Conservation (phyloP, 805 yeast genomes). For the Candida quercuum region DNA sequence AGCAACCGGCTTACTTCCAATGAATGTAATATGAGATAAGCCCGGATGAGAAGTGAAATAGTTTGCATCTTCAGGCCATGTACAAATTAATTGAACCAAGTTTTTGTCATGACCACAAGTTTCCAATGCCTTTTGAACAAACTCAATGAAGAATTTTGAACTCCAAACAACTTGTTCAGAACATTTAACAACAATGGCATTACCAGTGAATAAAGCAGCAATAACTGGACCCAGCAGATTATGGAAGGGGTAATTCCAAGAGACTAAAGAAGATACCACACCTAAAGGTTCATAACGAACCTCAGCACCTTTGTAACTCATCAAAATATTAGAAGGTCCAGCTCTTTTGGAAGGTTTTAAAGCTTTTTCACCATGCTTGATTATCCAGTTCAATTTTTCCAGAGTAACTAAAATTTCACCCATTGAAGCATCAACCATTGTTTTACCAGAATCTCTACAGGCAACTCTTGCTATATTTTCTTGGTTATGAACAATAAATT, state of each 20-base stretch:
- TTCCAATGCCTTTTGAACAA: slow-evolving; percentile 67
- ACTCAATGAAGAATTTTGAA: slow-evolving; percentile 66
- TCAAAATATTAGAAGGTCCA: slow-evolving; percentile 79
- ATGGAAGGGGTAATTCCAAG: slow-evolving; percentile 98
- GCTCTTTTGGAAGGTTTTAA: slow-evolving; percentile 64
- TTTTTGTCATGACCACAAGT: slow-evolving; percentile 75
- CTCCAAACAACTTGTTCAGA: slow-evolving; percentile 97
- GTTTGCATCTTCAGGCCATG: slow-evolving; percentile 88
- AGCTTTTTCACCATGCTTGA: slow-evolving; percentile 73
- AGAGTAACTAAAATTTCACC: slow-evolving; percentile 94
- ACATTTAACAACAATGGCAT: slow-evolving; percentile 87
- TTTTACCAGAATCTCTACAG: slow-evolving; percentile 94
- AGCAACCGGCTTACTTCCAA: slow-evolving; percentile 94
- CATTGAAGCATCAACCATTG: slow-evolving; percentile 92
- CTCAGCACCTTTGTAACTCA: slow-evolving; percentile 90
- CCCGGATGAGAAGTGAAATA: slow-evolving; percentile 80
- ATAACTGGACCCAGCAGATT: slow-evolving; percentile 89
- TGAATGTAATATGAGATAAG: slow-evolving; percentile 84
- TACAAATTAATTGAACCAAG: slow-evolving; percentile 80
- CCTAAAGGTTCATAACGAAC: slow-evolving; percentile 89
- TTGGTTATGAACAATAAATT: slow-evolving; percentile 75
- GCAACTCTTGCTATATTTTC: slow-evolving; percentile 86
- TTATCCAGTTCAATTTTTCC: slow-evolving; percentile 88
- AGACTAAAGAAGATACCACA: slow-evolving; percentile 82
- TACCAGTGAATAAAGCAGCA: slow-evolving; percentile 87